Conservation (phyloP, 2,329 filamentous ascomycete genomes). For the Geoglossum cookeanum region DNA sequence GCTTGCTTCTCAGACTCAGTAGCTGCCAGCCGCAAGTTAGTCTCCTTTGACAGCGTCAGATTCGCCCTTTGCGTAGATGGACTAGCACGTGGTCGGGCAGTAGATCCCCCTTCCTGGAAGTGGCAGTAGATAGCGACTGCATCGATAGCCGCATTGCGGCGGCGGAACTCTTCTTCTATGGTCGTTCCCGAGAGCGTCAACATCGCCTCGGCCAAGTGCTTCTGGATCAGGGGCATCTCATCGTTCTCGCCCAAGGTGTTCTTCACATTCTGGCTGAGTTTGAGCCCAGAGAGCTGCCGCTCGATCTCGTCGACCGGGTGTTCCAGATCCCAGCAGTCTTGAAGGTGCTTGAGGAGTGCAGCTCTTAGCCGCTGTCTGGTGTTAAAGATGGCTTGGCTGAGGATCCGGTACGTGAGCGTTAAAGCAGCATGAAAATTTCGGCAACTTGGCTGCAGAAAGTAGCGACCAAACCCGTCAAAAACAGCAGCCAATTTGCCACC, state of each 20-base stretch:
- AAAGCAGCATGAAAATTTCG: not conserved
- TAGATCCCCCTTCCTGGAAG: not conserved
- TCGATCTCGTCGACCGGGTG: constrained; percentile 11
- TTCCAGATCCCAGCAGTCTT: constrained; percentile 10
- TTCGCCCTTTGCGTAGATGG: not conserved
- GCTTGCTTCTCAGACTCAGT: not conserved
- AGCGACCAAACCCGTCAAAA: not conserved
- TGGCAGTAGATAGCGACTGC: constrained; percentile 1
- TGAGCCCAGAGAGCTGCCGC: constrained; percentile 9
- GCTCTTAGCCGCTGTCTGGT: constrained; percentile 7
- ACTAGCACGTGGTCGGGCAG: not conserved
- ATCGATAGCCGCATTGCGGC: constrained; percentile 15
- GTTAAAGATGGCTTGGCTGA: constrained; percentile 6
- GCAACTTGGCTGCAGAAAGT: not conserved
- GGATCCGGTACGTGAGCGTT: constrained; percentile 3
- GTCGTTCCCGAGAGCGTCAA: constrained; percentile 13
- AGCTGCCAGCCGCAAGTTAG: not conserved
- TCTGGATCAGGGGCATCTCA: constrained; percentile 4
- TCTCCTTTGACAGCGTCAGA: not conserved
- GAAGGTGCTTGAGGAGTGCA: constrained; percentile 8
- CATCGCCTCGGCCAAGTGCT: constrained; percentile 12
- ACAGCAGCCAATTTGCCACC: constrained; percentile 1
- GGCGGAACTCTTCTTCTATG: constrained; percentile 9
- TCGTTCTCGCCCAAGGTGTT: not conserved
- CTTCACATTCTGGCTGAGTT: not conserved